These are phyloP conservation scores for Colletotrichum sublineola DNA, from an alignment of 2,329 filamentous ascomycete genomes.

Conservation along the genomic window DNA sequence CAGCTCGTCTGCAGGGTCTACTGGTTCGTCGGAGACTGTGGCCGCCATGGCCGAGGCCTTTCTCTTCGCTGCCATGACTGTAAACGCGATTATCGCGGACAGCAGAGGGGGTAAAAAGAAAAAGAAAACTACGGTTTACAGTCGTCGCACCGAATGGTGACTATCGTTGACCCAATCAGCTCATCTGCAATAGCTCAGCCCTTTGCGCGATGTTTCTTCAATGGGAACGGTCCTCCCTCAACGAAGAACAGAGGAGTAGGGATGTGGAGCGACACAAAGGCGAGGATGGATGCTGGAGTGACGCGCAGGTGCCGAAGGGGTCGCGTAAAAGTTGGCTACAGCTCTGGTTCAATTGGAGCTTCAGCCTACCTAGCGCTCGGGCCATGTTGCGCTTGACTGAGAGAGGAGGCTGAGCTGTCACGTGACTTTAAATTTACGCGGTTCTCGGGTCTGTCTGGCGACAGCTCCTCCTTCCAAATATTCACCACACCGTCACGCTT, in stretches of 20 bases:
- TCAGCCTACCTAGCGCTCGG: slow-evolving; percentile 31
- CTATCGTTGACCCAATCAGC: slow-evolving; percentile 8
- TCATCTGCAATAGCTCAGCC: slow-evolving; percentile 22
- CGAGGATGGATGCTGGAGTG: neutral
- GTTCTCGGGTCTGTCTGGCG: slow-evolving; percentile 19
- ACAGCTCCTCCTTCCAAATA: slow-evolving; percentile 41
- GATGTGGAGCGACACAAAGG: slow-evolving; percentile 28
- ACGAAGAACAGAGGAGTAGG: neutral
- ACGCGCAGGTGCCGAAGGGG: slow-evolving; percentile 33
- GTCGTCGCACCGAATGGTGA: slow-evolving; percentile 13
- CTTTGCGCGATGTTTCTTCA: neutral
- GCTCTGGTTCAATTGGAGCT: slow-evolving; percentile 12
- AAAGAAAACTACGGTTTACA: neutral
- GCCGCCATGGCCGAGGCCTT: slow-evolving; percentile 81
- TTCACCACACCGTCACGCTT: slow-evolving; percentile 5
- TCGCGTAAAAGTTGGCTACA: slow-evolving; percentile 34
- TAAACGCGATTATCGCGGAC: slow-evolving; percentile 24
- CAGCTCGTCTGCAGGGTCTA: slow-evolving; percentile 93
- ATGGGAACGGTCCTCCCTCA: slow-evolving; percentile 5
- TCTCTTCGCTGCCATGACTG: slow-evolving; percentile 88
- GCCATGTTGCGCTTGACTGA: neutral
- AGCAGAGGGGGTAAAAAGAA: neutral
- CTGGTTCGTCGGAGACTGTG: slow-evolving; percentile 78
- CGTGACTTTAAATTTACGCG: slow-evolving; percentile 57
- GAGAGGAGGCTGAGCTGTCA: slow-evolving; percentile 45